Evolutionary conservation across 1,284 basidiomycete species (phyloP), one percentile per base, ranked within the genome.

Genomic region (Tremellales sp.): DNA sequence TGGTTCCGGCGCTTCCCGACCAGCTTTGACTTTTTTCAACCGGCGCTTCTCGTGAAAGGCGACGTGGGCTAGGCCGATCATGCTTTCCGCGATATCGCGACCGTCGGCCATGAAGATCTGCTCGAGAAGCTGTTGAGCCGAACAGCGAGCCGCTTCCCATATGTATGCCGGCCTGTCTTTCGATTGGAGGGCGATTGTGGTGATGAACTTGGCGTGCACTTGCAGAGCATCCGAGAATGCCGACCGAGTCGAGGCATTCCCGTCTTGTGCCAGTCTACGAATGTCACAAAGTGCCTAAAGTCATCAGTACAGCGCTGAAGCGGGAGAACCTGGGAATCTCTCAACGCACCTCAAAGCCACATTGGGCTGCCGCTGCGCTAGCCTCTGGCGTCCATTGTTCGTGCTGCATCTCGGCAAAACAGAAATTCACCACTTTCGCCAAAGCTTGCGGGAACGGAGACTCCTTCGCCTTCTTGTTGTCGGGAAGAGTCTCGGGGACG

Each of bases 361-460:
- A 76, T 25, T 75, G 65, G 71, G 89, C 82, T 11, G 82, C 78
- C 23, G 75, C 72, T 0, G 86, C 82, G 8, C 83, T 79, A 23
- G 81, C 72, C 23, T 77, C 27, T 0, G 50, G 75, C 37, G 76
- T 67, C 57, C 86, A 84, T 8, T 84, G 78, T 53, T 83, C 82
- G 60, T 89, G 86, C 64, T 89, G 87, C 27, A 86, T 68, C 57
- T 88, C 84, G 60, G 84, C 84, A 64, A 84, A 86, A 40, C 87
- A 77, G 52, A 87, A 84, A 56, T 83, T 82, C 22, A 82, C 75
- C 25, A 84, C 77, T 61, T 81, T 83, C 3, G 84, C 84, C 7
- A 91, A 73, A n/a, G 85, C 77, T 49, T 84, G 82, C 5, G 76
- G 77, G 67, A 86, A 87, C n/a, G 35, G 37, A 2, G 21, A 74